A percentile compares a stretch with the other conserved stretches of the same genome.
phyloP scores from a whole-genome alignment of 169 alveolate genomes.

The Eimeria brunetti region DNA sequence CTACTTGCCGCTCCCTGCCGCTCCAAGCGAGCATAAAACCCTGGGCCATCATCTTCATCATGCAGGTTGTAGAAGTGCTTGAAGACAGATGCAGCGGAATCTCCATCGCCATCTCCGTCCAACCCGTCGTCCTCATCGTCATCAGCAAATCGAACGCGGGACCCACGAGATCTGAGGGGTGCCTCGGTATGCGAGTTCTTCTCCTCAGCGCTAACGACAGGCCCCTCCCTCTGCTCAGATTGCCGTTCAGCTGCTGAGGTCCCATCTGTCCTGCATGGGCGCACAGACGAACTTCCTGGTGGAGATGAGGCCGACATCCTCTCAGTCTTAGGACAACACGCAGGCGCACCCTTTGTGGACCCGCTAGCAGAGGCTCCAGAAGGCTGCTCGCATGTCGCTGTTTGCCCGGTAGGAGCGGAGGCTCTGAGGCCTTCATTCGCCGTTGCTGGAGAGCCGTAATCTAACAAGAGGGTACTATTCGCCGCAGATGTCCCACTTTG shows the following conservation, averaged over 20 bases:
- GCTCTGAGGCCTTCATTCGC: not conserved
- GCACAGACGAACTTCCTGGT: not conserved
- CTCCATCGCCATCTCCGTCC: slow-evolving; percentile 61
- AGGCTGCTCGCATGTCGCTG: not conserved
- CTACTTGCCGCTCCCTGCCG: slow-evolving; percentile 56
- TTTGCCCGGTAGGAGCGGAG: not conserved
- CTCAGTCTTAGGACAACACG: not conserved
- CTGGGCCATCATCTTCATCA: slow-evolving; percentile 66
- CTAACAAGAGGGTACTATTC: slow-evolving; percentile 31
- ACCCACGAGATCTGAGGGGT: slow-evolving; percentile 33
- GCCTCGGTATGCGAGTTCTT: slow-evolving; percentile 6
- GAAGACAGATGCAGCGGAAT: slow-evolving; percentile 51
- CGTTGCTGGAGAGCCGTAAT: slow-evolving; percentile 2
- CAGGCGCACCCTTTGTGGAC: slow-evolving; percentile 9
- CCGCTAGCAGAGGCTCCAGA: not conserved
- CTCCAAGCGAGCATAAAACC: slow-evolving; percentile 44
- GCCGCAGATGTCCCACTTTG: slow-evolving; percentile 8
- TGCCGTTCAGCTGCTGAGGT: slow-evolving; percentile 19
- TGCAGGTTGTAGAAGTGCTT: slow-evolving; percentile 60
- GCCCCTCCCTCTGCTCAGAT: slow-evolving; percentile 8
- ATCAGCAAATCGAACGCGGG: slow-evolving; percentile 73
- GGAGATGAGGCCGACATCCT: slow-evolving; percentile 11
- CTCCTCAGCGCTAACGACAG: not conserved
- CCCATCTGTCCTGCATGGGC: slow-evolving; percentile 7
- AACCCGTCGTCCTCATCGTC: slow-evolving; percentile 62